A percentile compares a stretch with the other conserved stretches of the same genome.
phyloP scores from a whole-genome alignment of 179 eudicot genomes.

The Amaranthus tricolor region DNA sequence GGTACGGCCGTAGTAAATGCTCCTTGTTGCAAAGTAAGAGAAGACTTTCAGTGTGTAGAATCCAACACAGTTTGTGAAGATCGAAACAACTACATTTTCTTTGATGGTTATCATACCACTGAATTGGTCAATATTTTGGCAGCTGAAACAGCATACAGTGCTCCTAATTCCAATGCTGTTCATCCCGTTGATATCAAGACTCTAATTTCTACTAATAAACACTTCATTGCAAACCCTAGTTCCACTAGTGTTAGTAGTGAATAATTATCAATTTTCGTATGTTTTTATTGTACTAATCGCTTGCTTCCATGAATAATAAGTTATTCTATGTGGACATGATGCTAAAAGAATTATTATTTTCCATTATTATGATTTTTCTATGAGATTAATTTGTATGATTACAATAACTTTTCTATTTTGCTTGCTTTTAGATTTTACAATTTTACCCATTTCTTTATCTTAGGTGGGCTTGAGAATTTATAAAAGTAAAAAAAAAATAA shows the following conservation, averaged over 20 bases:
- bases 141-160: conserved; percentile 27
- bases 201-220: conserved; percentile 11
- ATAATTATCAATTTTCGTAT: not conserved
- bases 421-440: no score
- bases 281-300: no score
- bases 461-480: no score
- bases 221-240: not conserved
- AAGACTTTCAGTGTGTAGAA: conserved; percentile 9
- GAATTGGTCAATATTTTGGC: conserved; percentile 23
- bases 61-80: conserved; percentile 8
- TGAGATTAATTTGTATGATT: no score
- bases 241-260: not conserved
- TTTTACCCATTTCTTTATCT: no score
- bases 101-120: conserved; percentile 32
- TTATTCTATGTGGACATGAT: no score
- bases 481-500: no score
- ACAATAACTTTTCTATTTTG: no score
- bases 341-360: no score
- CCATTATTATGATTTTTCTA: no score
- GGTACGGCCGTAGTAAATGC: conserved; percentile 23
- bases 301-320: no score
- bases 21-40: conserved; percentile 23
- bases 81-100: conserved; percentile 24
- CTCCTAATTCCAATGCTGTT: conserved; percentile 13
- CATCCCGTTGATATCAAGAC: conserved; percentile 36